Conservation (phyloP, 306 rosid species). For the Neltuma alba region DNA sequence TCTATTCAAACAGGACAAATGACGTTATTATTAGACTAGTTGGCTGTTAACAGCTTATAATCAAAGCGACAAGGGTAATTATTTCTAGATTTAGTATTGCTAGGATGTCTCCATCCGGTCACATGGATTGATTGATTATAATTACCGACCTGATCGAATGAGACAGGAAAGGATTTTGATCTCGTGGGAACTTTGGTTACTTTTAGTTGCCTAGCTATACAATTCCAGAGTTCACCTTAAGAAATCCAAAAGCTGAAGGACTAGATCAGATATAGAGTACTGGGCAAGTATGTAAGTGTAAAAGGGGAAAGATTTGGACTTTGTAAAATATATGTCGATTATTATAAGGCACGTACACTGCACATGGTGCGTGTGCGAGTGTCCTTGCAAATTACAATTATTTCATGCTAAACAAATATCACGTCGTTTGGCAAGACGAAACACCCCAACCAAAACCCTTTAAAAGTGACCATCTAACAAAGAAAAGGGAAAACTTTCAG, state of each 20-base stretch:
- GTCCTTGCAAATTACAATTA: slow-evolving; percentile 14
- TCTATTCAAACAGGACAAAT: too few relatives aligned
- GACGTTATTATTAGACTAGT: too few relatives aligned
- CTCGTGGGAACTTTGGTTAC: not conserved
- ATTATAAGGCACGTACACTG: not conserved
- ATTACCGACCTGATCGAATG: slow-evolving; percentile 14
- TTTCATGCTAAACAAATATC: not conserved
- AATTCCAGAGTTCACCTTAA: not conserved
- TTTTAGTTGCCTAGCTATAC: not conserved
- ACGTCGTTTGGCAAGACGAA: slow-evolving; percentile 15
- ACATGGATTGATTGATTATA: slow-evolving; percentile 26
- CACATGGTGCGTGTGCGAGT: not conserved
- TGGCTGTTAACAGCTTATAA: too few relatives aligned
- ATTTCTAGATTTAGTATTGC: not conserved
- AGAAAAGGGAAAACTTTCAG: not conserved
- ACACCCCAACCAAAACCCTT: not conserved
- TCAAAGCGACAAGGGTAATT: not conserved
- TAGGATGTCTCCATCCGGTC: slow-evolving; percentile 31
- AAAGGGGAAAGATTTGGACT: not conserved
- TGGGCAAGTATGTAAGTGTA: not conserved
- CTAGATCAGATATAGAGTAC: not conserved
- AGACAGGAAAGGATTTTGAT: not conserved
- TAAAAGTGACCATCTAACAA: not conserved
- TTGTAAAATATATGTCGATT: not conserved
- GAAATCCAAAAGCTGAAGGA: not conserved